Base-by-base conservation (phyloP, 371 early-diverging fungal genomes). In the Mortierella sp. region DNA sequence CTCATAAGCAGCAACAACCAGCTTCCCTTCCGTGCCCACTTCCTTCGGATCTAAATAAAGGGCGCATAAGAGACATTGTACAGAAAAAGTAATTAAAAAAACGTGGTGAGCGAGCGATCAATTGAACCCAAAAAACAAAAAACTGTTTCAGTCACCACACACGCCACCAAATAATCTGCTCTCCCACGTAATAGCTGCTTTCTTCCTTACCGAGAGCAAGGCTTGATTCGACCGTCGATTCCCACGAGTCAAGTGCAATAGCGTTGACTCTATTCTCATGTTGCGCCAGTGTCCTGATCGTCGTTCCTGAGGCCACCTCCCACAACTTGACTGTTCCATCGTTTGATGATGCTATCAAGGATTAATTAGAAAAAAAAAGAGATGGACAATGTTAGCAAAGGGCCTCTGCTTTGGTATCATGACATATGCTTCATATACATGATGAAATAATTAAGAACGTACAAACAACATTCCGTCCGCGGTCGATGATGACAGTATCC, bases 401-500 rank as follows among this genome's bases (percentile, higher is more conserved):
- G n/a, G n/a, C n/a, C n/a, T n/a, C n/a, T n/a, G n/a, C n/a, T n/a
- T n/a, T n/a, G n/a, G n/a, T n/a, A n/a, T n/a, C n/a, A n/a, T n/a
- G n/a, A n/a, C n/a, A n/a, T n/a, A n/a, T n/a, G n/a, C n/a, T n/a
- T n/a, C n/a, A n/a, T n/a, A n/a, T n/a, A n/a, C n/a, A 50, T 47
- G 24, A 45, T 19, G 16, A 40, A 40, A 22, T 44, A 5, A 24
- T 37, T 0, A 6, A 26, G 4, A 14, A 31, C 90, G 76, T 86
- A 90, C 92, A 89, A 10, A 92, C 48, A 19, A 92, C 85, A 68
- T 92, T 92, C 74, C 89, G 78, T 66, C 92, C 92, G 37, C 86
- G 72, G 6, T 83, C 86, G 37, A 92, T 81, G 26, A 92, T 90
- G 16, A 89, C 92, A 4, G 90, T 88, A 71, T 89, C 87, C 9